Evolutionary conservation across 1,139 yeast species (phyloP), one percentile per base, ranked within the genome.

Genomic region (Geotrichum bryndzae): DNA sequence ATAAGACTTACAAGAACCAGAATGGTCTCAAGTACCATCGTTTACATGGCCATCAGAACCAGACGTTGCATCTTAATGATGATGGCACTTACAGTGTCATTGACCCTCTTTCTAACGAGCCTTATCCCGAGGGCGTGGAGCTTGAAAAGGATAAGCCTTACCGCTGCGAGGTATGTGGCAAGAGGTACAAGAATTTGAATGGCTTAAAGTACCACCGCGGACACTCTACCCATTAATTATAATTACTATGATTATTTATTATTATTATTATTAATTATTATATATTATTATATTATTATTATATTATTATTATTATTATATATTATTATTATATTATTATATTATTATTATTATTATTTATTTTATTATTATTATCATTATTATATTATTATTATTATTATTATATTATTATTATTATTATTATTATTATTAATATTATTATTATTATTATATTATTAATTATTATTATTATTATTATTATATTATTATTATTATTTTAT

Each of bases 131-230:
- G 73, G 96, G 96, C 10, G 75, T 76, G 72, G 96, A 94, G 48
- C 84, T 91, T 83, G 99, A 92, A 74, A 91, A 90, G 79, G 98
- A 94, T 78, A 95, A 95, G 77, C 99, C 99, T 46, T 94, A 94
- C 75, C 83, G 97, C 72, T 94, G 99, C 77, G 98, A 94, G 75
- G 97, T 94, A 55, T 94, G 99, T 77, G 98, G 98, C 62, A 95
- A 94, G 77, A 80, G 99, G 63, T 94, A 94, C 78, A 94, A 95
- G 81, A 94, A 94, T 73, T 80, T 94, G 71, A 94, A 94, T 75
- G 99, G 99, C 46, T 82, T 94, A 74, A 94, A 94, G 76, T 94
- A 94, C 74, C 99, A 94, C 75, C 84, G 97, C 69, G 98, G 97
- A 29, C 99, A 94, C 76, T 88, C 98, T 23, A 92, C 98, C 55